Conservation (phyloP, 2,329 filamentous ascomycete species). For the Xylariales sp. region DNA sequence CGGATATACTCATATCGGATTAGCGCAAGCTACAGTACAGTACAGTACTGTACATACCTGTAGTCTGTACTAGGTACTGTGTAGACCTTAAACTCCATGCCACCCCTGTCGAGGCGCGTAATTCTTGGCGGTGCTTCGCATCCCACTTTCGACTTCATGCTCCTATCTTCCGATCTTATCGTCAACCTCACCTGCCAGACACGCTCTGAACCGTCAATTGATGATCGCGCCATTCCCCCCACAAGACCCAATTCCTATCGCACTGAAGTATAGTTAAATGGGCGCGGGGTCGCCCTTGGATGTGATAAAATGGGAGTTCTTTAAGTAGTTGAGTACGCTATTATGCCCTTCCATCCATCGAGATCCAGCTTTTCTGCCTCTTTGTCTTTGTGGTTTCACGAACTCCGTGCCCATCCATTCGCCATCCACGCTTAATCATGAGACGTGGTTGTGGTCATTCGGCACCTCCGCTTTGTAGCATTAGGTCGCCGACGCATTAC, state of each 20-base stretch:
- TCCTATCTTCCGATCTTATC: conserved; percentile 10
- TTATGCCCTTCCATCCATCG: neutral
- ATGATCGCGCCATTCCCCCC: neutral
- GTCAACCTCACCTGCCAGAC: conserved; percentile 10
- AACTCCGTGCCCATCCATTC: neutral
- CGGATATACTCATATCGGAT: too few species aligned
- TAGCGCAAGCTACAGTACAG: too few species aligned
- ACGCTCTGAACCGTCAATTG: conserved; percentile 3
- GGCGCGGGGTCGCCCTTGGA: conserved; percentile 21
- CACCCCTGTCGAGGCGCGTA: conserved; percentile 3
- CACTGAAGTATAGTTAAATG: too few species aligned
- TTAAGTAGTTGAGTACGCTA: conserved; percentile 23
- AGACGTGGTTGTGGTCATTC: too few species aligned
- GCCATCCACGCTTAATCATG: too few species aligned
- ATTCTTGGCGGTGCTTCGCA: neutral
- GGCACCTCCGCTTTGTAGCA: too few species aligned
- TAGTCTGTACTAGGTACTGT: too few species aligned
- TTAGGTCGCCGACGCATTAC: too few species aligned
- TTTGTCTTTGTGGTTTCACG: neutral
- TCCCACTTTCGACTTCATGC: conserved; percentile 4
- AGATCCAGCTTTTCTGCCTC: neutral
- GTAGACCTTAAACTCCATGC: too few species aligned
- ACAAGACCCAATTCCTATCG: too few species aligned
- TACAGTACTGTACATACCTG: too few species aligned
- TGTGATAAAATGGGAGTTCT: conserved; percentile 26